Percentiles rank a stretch among this genome's conserved stretches.
phyloP scores from a whole-genome alignment of 164 flowering plant species.

The Aristolochia fimbriata region DNA sequence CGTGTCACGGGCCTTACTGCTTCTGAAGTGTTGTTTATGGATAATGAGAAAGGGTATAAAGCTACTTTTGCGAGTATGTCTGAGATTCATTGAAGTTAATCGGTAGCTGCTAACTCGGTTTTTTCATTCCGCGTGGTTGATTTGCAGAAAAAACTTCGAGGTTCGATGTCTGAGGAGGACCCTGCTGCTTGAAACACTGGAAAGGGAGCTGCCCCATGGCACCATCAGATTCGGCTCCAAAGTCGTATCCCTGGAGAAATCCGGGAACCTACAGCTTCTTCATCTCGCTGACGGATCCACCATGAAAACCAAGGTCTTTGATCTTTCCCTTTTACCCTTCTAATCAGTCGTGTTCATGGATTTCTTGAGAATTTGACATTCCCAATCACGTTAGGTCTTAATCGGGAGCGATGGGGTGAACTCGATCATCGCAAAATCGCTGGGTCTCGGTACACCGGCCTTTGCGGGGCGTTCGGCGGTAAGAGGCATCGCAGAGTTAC shows the following conservation, averaged over 20 bases:
- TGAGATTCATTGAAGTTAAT: background rate
- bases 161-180: conserved; percentile 41
- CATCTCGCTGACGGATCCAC: conserved; percentile 59
- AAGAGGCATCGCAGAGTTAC: conserved; percentile 26
- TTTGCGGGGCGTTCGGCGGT: conserved; percentile 27
- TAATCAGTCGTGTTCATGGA: background rate
- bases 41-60: conserved; percentile 10
- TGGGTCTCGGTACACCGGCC: conserved; percentile 30
- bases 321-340: background rate
- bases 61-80: background rate
- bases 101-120: background rate
- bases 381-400: conserved; percentile 19
- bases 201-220: conserved; percentile 48
- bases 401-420: conserved; percentile 57
- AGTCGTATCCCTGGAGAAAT: conserved; percentile 44
- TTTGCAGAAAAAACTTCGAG: conserved; percentile 19
- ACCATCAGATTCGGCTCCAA: conserved; percentile 58
- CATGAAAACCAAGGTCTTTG: conserved; percentile 47
- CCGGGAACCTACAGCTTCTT: conserved; percentile 32
- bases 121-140: conserved; percentile 5
- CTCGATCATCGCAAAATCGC: conserved; percentile 35
- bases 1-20: conserved; percentile 12
- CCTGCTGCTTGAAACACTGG: conserved; percentile 43
- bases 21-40: conserved; percentile 10
- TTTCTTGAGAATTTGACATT: background rate